Base-by-base conservation (phyloP, 2,329 filamentous ascomycete species). In the Lasiodiplodia gonubiensis region DNA sequence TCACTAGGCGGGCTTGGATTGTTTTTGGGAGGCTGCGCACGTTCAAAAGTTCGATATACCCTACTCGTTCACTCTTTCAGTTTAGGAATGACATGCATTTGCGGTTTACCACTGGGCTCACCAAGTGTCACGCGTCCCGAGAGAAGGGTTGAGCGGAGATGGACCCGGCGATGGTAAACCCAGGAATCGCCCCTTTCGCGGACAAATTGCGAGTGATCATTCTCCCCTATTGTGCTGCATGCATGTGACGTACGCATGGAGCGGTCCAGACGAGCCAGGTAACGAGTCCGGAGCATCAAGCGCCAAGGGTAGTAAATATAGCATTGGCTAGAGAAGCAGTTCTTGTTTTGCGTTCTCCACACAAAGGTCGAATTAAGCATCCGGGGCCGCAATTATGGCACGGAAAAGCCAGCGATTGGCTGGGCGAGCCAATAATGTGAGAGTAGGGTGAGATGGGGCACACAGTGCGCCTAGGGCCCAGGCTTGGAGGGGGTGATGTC, bases 21-120 rank as follows among this genome's bases (percentile, higher is more conserved):
- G 27, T 21, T 33, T 54, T 14, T 46, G 35, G 55, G 23, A 30
- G 23, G 33, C 35, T 42, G 55, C 21, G 16, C 57, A 23, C 35
- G 27, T 61, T 42, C 55, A 61, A 61, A 61, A 49, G 39, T 61
- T 49, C 57, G 27, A 61, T 61, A 61, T 61, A 61, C 57, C 57
- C 57, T 61, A 61, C 57, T 61, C 57, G 57, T 61, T 61, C 57
- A 46, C 57, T 61, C 57, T 48, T 61, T 61, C 12, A 46, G 4
- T 54, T 54, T 35, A 30, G 18, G n/a, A 46, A 46, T 11, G 11
- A 21, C 42, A 46, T 46, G 8, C n/a, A 21, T 46, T 6, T 46
- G 42, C 18, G 7, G n/a, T 46, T 21, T 46, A 10, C 8, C 4
- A 46, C 10, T 11, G 7, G 42, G 42, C 42, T 46, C 21, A 46